A percentile compares a stretch with the other conserved stretches of the same genome.
Conservation (phyloP, 805 yeast genomes). For the Teunomyces gatunensis region DNA sequence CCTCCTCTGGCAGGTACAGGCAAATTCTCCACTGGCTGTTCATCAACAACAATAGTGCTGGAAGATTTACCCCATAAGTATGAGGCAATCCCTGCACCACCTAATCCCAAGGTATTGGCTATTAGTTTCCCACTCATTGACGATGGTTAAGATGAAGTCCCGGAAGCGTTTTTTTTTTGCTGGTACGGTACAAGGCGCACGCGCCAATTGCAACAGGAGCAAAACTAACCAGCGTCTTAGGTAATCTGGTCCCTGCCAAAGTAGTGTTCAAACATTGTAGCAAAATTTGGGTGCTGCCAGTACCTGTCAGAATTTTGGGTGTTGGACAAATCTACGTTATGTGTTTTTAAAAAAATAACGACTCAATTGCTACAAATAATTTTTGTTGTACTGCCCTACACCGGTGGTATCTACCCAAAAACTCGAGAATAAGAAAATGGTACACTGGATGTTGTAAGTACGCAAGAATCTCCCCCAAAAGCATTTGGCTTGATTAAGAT, state of each 20-base stretch:
- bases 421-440: too few species aligned
- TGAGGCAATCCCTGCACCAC: conserved; percentile 39
- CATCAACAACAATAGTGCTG: conserved; percentile 13
- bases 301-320: not conserved
- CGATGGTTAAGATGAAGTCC: not conserved
- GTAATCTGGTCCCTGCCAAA: too few species aligned
- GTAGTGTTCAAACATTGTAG: too few species aligned
- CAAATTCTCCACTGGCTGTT: conserved; percentile 8
- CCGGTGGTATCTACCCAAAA: not conserved
- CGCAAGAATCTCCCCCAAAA: not conserved
- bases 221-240: not conserved
- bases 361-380: too few species aligned
- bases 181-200: not conserved
- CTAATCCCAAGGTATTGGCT: conserved; percentile 31
- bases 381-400: not conserved
- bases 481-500: too few species aligned
- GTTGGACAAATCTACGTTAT: not conserved
- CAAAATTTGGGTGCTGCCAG: too few species aligned
- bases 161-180: not conserved
- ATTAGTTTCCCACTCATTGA: conserved; percentile 23
- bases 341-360: too few species aligned
- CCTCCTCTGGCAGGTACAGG: conserved; percentile 9
- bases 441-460: not conserved
- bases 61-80: conserved; percentile 40
- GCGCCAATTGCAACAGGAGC: not conserved